Evolutionary conservation across 2,329 filamentous ascomycete genomes (phyloP).

Genomic region (Aspergillus ustus): DNA sequence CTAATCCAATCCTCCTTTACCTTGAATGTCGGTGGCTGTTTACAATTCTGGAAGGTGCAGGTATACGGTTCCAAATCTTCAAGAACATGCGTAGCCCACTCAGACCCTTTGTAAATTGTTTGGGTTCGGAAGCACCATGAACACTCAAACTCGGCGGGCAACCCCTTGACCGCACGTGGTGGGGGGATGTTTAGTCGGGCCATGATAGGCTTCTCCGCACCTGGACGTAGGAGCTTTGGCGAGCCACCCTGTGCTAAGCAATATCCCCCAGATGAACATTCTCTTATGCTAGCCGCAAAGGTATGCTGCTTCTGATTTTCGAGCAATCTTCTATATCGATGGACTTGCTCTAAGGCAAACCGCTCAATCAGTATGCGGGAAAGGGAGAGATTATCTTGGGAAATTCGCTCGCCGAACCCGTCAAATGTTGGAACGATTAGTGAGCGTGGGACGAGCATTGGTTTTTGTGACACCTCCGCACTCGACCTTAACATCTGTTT

Average conservation of each 20-base stretch:
- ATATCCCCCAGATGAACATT: slow-evolving; percentile 65
- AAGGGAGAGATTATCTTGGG: slow-evolving; percentile 74
- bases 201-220: slow-evolving; percentile 49
- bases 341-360: slow-evolving; percentile 78
- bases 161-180: slow-evolving; percentile 63
- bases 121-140: slow-evolving; percentile 83
- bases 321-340: slow-evolving; percentile 77
- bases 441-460: background rate
- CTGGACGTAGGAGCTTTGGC: slow-evolving; percentile 63
- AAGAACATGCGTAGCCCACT: slow-evolving; percentile 96
- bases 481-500: background rate
- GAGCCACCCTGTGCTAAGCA: slow-evolving; percentile 72
- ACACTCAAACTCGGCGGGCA: slow-evolving; percentile 89
- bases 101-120: slow-evolving; percentile 85
- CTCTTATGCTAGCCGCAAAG: slow-evolving; percentile 58
- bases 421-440: slow-evolving; percentile 72
- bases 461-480: no score
- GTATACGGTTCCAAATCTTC: slow-evolving; percentile 93
- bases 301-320: slow-evolving; percentile 72
- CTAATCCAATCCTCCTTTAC: slow-evolving; percentile 94
- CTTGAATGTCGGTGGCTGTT: slow-evolving; percentile 91
- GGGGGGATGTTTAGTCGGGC: slow-evolving; percentile 65
- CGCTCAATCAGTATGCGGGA: slow-evolving; percentile 73
- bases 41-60: slow-evolving; percentile 83
- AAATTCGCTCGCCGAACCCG: slow-evolving; percentile 77